phyloP scores from a whole-genome alignment of 345 rosid species.

The Sonneratia caseolaris region DNA sequence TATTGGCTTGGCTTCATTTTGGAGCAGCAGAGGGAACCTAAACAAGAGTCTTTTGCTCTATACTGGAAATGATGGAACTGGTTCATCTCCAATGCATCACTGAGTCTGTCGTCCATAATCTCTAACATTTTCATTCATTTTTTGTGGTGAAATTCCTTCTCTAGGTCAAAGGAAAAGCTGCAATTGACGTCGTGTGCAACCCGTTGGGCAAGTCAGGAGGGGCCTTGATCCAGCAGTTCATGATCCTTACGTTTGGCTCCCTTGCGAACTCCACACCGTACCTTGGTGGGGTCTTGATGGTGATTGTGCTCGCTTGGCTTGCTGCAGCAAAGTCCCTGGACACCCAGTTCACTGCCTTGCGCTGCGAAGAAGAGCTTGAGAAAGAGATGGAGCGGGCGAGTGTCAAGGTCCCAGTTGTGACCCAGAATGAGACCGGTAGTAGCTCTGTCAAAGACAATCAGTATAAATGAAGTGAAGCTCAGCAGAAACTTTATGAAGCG shows the following conservation, averaged over 20 bases:
- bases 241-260: conserved; percentile 92
- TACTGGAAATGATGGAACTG: not conserved
- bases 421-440: conserved; percentile 37
- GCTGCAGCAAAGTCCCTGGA: conserved; percentile 86
- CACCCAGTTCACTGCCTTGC: conserved; percentile 60
- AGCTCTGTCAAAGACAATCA: conserved; percentile 22
- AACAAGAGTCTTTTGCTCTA: not conserved
- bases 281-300: conserved; percentile 70
- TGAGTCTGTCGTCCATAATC: not conserved
- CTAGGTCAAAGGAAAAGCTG: conserved; percentile 95
- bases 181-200: conserved; percentile 89
- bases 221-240: conserved; percentile 92
- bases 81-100: not conserved
- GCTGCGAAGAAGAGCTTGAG: conserved; percentile 88
- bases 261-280: conserved; percentile 92
- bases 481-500: not conserved
- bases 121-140: not conserved
- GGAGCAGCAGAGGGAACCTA: not conserved
- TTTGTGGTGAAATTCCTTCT: conserved; percentile 6
- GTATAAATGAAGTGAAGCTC: not conserved
- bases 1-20: not conserved
- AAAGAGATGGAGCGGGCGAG: conserved; percentile 89
- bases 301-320: conserved; percentile 78
- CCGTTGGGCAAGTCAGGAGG: conserved; percentile 95
- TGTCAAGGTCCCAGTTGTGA: conserved; percentile 67